Evolutionary conservation across 306 rosid species (phyloP), one percentile per base, ranked within the genome.

Genomic region (Cicer arietinum): DNA sequence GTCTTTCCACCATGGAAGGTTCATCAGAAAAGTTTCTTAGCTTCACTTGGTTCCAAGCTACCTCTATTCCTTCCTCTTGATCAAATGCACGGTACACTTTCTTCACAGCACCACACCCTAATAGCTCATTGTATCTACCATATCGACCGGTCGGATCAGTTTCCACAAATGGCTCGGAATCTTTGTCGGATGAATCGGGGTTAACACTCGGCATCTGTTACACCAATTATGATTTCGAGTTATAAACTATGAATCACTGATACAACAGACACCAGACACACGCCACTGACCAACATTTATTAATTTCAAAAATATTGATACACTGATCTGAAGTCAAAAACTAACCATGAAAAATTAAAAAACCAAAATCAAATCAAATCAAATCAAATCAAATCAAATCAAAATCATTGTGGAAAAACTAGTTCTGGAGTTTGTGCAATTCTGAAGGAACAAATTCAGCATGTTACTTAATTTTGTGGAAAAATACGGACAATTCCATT

Each of bases 31-130:
- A 91, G 59, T 90, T 88, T 2, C 87, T 81, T 3, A 94, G 89
- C 71, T 84, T 94, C 71, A 94, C 98, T 77, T 91, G 93, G 89
- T 93, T 93, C 98, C 98, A 93, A 8, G 98, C 97, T 52, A 93
- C 96, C 44, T 93, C 98, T 12, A 91, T 93, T 11, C 97, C 97
- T 80, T 91, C 96, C 54, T 91, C 97, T 79, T 91, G 98, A 77
- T 93, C 97, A 41, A 93, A 93, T 9, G 91, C 98, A 5, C 98
- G 75, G 84, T 91, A 93, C 73, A 93, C 98, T 78, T 88, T 93
- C 48, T 93, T 93, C 76, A 89, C 96, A 9, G 98, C 92, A 8
- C 98, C 98, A 4, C 77, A 70, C 0, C 97, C 97, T 0, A 91
- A 81, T 1, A 93, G 84, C 85, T 93, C 98, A 0, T 25, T 22